Evolutionary conservation across 768 basidiomycete genomes (phyloP), one percentile per base, ranked within the genome.

Genomic region (Lentinula lateritia): DNA sequence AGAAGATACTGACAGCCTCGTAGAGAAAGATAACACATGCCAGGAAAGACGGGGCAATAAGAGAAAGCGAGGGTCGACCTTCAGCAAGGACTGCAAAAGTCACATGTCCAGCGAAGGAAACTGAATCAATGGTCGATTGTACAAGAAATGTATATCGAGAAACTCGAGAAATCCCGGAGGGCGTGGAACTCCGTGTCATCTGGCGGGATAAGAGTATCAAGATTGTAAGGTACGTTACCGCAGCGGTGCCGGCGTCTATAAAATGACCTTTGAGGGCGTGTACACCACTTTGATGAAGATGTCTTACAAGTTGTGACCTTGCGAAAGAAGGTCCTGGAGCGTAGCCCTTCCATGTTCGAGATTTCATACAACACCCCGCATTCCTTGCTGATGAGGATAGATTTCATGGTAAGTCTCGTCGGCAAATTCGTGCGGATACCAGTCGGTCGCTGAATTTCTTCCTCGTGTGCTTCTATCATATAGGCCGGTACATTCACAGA

Each of bases 61-160:
- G 78, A 0, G 92, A 87, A 23, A 96, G 72, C 1, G 92, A 93
- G 1, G 92, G 83, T 35, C 87, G 77, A 46, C 93, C 93, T 63
- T 95, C 90, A 2, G 90, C 86, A 41, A 95, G 75, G 60, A 95
- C 89, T 4, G 91, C 92, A 61, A 96, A 88, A 0, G 93, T 95
- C 58, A 95, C 86, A 67, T 95, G 92, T 0, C 89, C 90, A 18
- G 91, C 90, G 70, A 96, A 95, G 0, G 90, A 86, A 46, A 93
- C 86, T 0, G 90, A 84, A 68, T 97, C 94, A 18, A 92, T 82
- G 1, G 87, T 82, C 5, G 88, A 83, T 72, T 95, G 92, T 6
- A 86, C 75, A 20, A 93, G 77, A 70, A 95, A 93, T 1, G 88
- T 84, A 88, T 91, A 94, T 6, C 89, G 78, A 2, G 93, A 95